These are phyloP conservation scores for Alternaria conjuncta DNA, from an alignment of 2,329 filamentous ascomycete species.

Conservation along the genomic window DNA sequence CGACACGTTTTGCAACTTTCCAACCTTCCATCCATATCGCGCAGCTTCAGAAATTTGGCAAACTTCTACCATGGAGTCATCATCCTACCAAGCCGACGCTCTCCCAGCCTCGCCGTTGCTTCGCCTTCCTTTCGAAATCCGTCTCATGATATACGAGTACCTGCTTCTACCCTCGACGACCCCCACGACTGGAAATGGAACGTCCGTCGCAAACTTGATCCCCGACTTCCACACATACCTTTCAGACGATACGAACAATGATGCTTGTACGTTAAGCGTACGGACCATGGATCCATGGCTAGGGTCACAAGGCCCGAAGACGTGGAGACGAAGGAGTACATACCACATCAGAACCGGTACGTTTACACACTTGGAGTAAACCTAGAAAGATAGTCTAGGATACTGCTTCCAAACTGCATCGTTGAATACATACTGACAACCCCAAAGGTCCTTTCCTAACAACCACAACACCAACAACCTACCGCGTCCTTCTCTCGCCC, in stretches of 20 bases:
- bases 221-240: slow-evolving; percentile 54
- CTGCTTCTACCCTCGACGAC: slow-evolving; percentile 50
- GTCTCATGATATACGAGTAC: slow-evolving; percentile 55
- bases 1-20: background rate
- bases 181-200: slow-evolving; percentile 35
- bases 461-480: slow-evolving; percentile 61
- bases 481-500: slow-evolving; percentile 56
- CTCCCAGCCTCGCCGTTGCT: slow-evolving; percentile 45
- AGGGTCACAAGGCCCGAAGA: slow-evolving; percentile 27
- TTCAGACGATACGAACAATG: slow-evolving; percentile 35
- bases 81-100: background rate
- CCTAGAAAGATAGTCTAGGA: background rate
- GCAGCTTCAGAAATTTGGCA: too few species aligned
- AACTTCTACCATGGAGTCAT: slow-evolving; percentile 11
- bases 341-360: slow-evolving; percentile 48
- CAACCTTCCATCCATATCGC: background rate
- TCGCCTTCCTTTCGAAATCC: slow-evolving; percentile 55
- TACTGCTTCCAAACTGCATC: background rate
- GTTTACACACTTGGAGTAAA: slow-evolving; percentile 3
- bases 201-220: slow-evolving; percentile 42
- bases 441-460: slow-evolving; percentile 50
- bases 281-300: slow-evolving; percentile 53
- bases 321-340: slow-evolving; percentile 45
- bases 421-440: slow-evolving; percentile 15
- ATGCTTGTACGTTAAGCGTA: slow-evolving; percentile 49